Base-by-base conservation (phyloP, 2,329 filamentous ascomycete species). In the Paecilomyces fulvus region DNA sequence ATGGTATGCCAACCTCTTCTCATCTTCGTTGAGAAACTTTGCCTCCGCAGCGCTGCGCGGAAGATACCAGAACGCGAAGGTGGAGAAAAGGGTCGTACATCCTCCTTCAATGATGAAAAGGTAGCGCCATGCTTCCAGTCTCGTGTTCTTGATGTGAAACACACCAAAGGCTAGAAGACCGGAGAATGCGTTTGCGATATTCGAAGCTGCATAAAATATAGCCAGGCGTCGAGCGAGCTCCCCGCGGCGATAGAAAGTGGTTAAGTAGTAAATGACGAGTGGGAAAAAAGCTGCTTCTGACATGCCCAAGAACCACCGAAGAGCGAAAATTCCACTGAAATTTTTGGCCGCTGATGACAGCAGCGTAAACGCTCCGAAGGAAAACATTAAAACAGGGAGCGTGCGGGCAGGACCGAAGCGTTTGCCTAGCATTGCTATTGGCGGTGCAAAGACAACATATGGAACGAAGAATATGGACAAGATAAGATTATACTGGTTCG, bases 381-480 rank as follows among this genome's bases (percentile, higher is more conserved):
- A 76, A 60, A 86, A 79, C 86, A 90, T 89, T 70, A 88, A 80
- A 51, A 84, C 69, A 0, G 86, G 85, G 8, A 90, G 73, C 9
- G 87, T 83, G 17, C 80, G 76, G 56, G 82, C 78, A 0, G 86
- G 83, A 0, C 85, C 85, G 64, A 79, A 87, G 58, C 81, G 84
- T 73, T 88, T 90, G 55, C 86, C 86, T 3, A 87, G 66, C 73
- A 90, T 85, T 11, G 76, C 78, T 43, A 89, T 70, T 1, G 84
- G 82, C 0, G 85, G 85, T 1, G 85, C 86, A 55, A 84, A 87
- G 2, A 90, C 66, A 33, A 89, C 86, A 67, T 87, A 90, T 0
- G 87, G 87, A 6, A 90, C 77, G 70, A 88, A 91, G 76, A 91
- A 91, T 60, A 91, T 84, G 53, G 79, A 80, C 33, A 90, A 71